phyloP scores from a whole-genome alignment of 257 asterid species.

The Lantana camara region DNA sequence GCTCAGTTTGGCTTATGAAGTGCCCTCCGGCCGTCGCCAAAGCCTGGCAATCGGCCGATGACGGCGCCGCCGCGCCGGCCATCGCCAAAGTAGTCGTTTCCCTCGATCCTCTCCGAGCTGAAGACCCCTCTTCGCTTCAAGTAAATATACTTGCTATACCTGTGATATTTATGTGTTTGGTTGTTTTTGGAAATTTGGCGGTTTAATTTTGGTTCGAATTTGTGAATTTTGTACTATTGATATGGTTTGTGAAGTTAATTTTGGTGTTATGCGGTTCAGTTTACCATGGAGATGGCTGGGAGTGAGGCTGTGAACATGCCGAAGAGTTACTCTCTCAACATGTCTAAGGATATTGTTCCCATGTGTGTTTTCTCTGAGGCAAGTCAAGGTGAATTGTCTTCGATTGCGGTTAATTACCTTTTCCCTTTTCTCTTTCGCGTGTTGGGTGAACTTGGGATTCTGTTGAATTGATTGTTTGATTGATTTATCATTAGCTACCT shows the following conservation, averaged over 20 bases:
- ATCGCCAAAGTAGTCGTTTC: conserved; percentile 79
- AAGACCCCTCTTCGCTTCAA: conserved; percentile 47
- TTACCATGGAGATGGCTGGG: conserved; percentile 71
- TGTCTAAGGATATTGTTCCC: conserved; percentile 75
- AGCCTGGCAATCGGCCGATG: conserved; percentile 66
- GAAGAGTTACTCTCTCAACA: conserved; percentile 66
- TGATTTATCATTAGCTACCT: too few species aligned
- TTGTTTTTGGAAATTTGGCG: too few species aligned
- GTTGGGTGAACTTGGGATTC: too few species aligned
- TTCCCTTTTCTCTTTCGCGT: too few species aligned
- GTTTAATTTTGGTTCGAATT: too few species aligned
- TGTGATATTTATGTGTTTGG: neutral
- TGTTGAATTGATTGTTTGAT: too few species aligned
- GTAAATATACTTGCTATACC: conserved; percentile 30
- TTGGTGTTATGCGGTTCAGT: conserved; percentile 37
- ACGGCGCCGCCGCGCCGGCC: conserved; percentile 42
- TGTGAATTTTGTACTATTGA: neutral
- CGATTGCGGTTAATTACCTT: neutral
- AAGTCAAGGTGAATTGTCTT: conserved; percentile 45
- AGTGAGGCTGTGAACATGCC: conserved; percentile 52
- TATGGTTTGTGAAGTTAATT: neutral
- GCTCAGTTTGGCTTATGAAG: conserved; percentile 86
- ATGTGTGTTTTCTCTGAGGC: conserved; percentile 72
- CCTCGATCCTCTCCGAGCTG: conserved; percentile 63
- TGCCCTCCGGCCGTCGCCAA: conserved; percentile 74